Evolutionary conservation across 352 stramenopile species (phyloP), one percentile per base, ranked within the genome.

Genomic region (Phytophthora melonis): DNA sequence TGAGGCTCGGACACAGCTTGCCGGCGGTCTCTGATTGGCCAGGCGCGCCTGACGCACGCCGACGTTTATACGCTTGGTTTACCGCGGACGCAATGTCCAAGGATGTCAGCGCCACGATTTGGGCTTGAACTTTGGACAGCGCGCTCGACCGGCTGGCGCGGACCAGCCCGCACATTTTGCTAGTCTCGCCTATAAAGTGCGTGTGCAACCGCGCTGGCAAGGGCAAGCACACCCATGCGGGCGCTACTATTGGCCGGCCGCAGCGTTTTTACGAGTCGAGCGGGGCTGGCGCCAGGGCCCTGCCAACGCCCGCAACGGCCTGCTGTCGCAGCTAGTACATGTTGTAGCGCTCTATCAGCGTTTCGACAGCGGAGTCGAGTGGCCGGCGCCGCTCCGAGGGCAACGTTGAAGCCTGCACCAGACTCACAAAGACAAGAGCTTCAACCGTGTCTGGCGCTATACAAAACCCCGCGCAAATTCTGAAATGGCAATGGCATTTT

Each of bases 101-200:
- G n/a, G 67, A 74, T 74, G 45, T 60, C 45, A 21, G n/a, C 67
- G 67, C 43, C 67, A 74, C 67, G 67, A 74, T 74, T 74, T 60
- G 67, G 41, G 34, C 21, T 74, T 74, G 67, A 74, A 74, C 21
- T 50, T 70, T 58, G 60, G 36, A 41, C 36, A 43, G 36, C 36
- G 10, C 36, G 13, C 10, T 43, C 36, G 67, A 57, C 30, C 59
- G 53, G 23, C 30, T n/a, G 50, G 3, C 9, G 9, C 21, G 47
- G 25, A 36, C 19, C 41, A 49, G 41, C 18, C 23, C 63, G 39
- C 62, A 62, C 10, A 55, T 62, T 71, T 60, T 71, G 45, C 56
- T 66, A 66, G 56, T 71, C 47, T 66, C 8, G 52, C 14, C 41
- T 50, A 50, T 50, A 18, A n/a, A n/a, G 19, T 25, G 65, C 41